phyloP scores from a whole-genome alignment of 2,329 filamentous ascomycete species.

The Pleurostoma richardsiae region DNA sequence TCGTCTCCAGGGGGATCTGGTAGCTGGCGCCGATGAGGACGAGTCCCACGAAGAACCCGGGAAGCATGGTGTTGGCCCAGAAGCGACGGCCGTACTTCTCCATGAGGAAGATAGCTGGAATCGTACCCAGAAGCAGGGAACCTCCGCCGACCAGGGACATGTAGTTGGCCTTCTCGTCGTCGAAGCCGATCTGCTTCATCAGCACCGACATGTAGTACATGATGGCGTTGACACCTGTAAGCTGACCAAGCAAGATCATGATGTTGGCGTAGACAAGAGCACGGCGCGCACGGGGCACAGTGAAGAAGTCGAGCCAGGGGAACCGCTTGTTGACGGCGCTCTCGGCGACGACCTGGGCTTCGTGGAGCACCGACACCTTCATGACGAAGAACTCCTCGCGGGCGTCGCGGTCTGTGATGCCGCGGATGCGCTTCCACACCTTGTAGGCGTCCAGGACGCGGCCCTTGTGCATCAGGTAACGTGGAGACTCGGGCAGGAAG shows the following conservation, averaged over 20 bases:
- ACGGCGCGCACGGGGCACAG: constrained; percentile 60
- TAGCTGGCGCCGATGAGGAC: constrained; percentile 62
- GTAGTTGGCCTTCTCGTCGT: constrained; percentile 58
- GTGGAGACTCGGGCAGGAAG: constrained; percentile 65
- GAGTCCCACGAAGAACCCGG: constrained; percentile 66
- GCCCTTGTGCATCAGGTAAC: constrained; percentile 66
- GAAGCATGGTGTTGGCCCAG: constrained; percentile 69
- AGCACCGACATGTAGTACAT: constrained; percentile 69
- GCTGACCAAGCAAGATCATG: constrained; percentile 66
- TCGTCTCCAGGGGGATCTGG: constrained; percentile 41
- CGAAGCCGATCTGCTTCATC: constrained; percentile 64
- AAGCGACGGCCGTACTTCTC: constrained; percentile 68
- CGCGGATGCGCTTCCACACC: constrained; percentile 70
- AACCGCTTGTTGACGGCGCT: constrained; percentile 49
- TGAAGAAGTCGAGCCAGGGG: constrained; percentile 72
- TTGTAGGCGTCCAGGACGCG: constrained; percentile 54
- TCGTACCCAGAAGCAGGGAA: constrained; percentile 60
- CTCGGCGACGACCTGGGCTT: constrained; percentile 47
- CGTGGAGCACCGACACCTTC: constrained; percentile 55
- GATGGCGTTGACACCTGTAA: constrained; percentile 66
- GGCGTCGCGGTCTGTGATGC: constrained; percentile 48
- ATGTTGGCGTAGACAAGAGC: constrained; percentile 64
- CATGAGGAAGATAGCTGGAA: constrained; percentile 66
- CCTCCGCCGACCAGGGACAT: constrained; percentile 72
- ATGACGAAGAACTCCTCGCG: constrained; percentile 69